These are phyloP conservation scores for Spizellomyces punctatus DNA, from an alignment of 192 early-diverging fungal genomes.

Conservation along the genomic window DNA sequence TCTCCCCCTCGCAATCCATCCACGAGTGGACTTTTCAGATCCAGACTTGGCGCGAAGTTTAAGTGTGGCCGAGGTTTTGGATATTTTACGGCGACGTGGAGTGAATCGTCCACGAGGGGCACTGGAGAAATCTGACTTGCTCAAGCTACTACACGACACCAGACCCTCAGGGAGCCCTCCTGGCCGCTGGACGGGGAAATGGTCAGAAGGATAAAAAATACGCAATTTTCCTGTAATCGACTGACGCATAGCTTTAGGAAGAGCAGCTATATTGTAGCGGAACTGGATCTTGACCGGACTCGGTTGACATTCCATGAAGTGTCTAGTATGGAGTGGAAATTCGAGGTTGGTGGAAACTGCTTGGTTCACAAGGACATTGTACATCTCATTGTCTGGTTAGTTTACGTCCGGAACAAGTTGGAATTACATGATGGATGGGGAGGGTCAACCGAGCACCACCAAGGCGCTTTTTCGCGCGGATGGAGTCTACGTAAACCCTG, in stretches of 20 bases:
- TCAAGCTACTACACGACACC: constrained; percentile 1
- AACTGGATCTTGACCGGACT: constrained; percentile 39
- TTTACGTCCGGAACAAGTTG: no score
- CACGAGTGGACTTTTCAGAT: constrained; percentile 38
- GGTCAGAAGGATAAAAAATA: background rate
- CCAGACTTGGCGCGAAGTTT: constrained; percentile 8
- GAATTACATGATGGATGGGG: no score
- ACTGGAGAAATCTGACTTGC: constrained; percentile 13
- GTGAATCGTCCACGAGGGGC: constrained; percentile 14
- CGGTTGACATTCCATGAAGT: constrained; percentile 39
- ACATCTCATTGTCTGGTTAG: background rate
- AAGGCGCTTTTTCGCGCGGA: background rate
- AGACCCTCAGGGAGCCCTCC: constrained; percentile 16
- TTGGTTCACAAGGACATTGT: background rate
- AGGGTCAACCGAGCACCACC: no score
- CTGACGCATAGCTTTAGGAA: constrained; percentile 27
- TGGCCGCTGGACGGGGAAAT: constrained; percentile 27
- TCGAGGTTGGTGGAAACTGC: constrained; percentile 19
- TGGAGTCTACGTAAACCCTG: constrained; percentile 20
- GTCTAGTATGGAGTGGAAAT: constrained; percentile 32
- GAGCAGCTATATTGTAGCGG: constrained; percentile 41
- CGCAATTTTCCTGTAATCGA: background rate
- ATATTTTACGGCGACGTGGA: constrained; percentile 26
- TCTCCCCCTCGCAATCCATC: constrained; percentile 26
- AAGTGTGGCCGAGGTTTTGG: constrained; percentile 37